These are phyloP conservation scores for Diacronema lutheri DNA, from an alignment of 78 protist species.

Conservation along the genomic window DNA sequence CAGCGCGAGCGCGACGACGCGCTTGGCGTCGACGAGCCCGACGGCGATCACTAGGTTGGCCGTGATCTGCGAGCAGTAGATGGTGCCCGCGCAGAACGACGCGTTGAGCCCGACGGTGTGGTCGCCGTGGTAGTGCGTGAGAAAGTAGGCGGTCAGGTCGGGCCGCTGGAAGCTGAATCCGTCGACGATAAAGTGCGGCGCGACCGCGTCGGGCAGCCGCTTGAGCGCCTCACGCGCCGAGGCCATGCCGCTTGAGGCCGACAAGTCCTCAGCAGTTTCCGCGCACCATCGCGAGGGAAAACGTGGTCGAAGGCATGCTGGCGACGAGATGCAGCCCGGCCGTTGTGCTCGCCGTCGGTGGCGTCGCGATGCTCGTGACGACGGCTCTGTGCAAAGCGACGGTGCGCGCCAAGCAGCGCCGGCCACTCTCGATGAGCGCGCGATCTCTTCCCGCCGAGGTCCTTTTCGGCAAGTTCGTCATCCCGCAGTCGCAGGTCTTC, in stretches of 20 bases:
- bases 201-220: neutral
- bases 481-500: too few relatives aligned
- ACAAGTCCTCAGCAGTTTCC: too few relatives aligned
- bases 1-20: neutral
- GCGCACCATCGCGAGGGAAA: too few relatives aligned
- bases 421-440: too few relatives aligned
- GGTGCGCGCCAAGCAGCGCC: too few relatives aligned
- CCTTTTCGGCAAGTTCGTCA: too few relatives aligned
- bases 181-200: constrained; percentile 23
- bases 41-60: neutral
- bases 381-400: too few relatives aligned
- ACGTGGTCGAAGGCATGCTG: too few relatives aligned
- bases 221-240: neutral
- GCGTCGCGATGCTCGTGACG: too few relatives aligned
- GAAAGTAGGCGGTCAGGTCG: neutral
- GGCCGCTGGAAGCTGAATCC: neutral
- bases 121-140: constrained; percentile 27
- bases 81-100: neutral
- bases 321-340: too few relatives aligned
- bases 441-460: too few relatives aligned
- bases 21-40: neutral
- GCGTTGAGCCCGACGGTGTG: constrained; percentile 1
- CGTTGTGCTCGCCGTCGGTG: too few relatives aligned
- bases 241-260: constrained; percentile 18
- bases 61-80: constrained; percentile 26